Base-by-base conservation (phyloP, 352 stramenopile species). In the Globisporangium cylindrosporum region DNA sequence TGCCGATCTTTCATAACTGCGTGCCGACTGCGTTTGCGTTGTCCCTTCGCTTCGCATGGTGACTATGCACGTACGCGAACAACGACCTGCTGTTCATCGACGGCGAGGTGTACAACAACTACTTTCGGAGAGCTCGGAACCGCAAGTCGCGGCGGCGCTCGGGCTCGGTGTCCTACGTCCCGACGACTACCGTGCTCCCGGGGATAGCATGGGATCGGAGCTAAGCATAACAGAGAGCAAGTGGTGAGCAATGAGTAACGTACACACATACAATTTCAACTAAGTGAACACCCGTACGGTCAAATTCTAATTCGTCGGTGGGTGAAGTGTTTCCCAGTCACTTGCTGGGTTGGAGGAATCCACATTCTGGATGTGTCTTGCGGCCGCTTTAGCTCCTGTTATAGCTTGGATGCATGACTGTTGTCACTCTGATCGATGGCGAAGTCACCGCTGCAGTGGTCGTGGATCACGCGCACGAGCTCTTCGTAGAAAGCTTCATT, bases 401-500 rank as follows among this genome's bases (percentile, higher is more conserved):
- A 59, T 5, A 59, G 53, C 14, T 59, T 59, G 53, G 53, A 59
- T 4, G 53, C 10, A 14, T 20, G 10, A 18, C 10, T n/a, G 8
- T 34, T 8, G 24, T 8, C 27, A 9, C 12, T 34, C 22, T 9
- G 10, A 10, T 18, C 9, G 49, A 5, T 32, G 29, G 29, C 4
- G 29, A 32, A 4, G 4, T 32, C 49, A 12, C 8, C 27, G n/a
- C 6, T 59, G 25, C 12, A 10, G 25, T 59, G 53, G 53, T 38
- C 25, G 25, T 58, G 75, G 51, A 88, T 84, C 59, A 70, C 75
- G 38, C 54, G 72, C 3, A 75, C 78, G 51, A 88, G 57, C 36
- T 80, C 32, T 2, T 66, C 66, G 66, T 89, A 89, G 10, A 92
- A 69, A 49, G 72, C 46, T 18, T 76, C 64, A 64, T 92, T 70